Percentiles rank a stretch among this genome's conserved stretches.
phyloP scores from a whole-genome alignment of 1,284 basidiomycete species.

The Rhodotorula sp. region DNA sequence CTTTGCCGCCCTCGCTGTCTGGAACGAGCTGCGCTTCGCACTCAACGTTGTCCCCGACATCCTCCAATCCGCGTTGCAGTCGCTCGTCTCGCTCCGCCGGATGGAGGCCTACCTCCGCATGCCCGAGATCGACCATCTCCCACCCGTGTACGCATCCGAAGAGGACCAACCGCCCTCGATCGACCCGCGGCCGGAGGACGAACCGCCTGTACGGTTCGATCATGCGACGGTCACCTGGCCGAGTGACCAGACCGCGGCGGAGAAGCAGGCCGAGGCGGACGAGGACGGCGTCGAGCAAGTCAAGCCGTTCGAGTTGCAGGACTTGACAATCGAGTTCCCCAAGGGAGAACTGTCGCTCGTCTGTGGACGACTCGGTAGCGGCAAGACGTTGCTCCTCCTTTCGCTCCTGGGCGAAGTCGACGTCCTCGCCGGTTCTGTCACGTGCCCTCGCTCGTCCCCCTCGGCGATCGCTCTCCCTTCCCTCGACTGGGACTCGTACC shows the following conservation, averaged over 20 bases:
- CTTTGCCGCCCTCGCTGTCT: slow-evolving; percentile 74
- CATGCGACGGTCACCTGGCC: slow-evolving; percentile 89
- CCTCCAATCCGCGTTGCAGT: slow-evolving; percentile 51
- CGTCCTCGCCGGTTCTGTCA: slow-evolving; percentile 70
- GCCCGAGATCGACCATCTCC: slow-evolving; percentile 35
- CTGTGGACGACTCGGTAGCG: slow-evolving; percentile 63
- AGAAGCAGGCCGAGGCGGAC: slow-evolving; percentile 9
- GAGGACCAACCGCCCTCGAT: slow-evolving; percentile 44
- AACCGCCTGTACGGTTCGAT: slow-evolving; percentile 62
- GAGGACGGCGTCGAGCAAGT: slow-evolving; percentile 42
- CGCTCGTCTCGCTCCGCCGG: slow-evolving; percentile 78
- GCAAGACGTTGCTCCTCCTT: slow-evolving; percentile 72
- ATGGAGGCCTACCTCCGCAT: slow-evolving; percentile 60
- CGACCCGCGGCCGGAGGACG: slow-evolving; percentile 46
- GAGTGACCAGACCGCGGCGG: slow-evolving; percentile 48
- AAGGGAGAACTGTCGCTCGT: slow-evolving; percentile 71
- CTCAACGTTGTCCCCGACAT: slow-evolving; percentile 73
- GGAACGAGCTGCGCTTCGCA: slow-evolving; percentile 77
- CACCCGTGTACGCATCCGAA: not conserved
- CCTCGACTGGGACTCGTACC: slow-evolving; percentile 37
- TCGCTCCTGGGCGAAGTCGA: slow-evolving; percentile 88
- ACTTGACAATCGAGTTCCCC: slow-evolving; percentile 75
- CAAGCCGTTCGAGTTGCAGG: slow-evolving; percentile 69
- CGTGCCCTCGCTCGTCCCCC: slow-evolving; percentile 78
- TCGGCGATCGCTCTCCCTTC: slow-evolving; percentile 63